Percentiles rank a stretch among this genome's conserved stretches.
phyloP scores from a whole-genome alignment of 257 asterid species.

The Paraleonurus japonicus region DNA sequence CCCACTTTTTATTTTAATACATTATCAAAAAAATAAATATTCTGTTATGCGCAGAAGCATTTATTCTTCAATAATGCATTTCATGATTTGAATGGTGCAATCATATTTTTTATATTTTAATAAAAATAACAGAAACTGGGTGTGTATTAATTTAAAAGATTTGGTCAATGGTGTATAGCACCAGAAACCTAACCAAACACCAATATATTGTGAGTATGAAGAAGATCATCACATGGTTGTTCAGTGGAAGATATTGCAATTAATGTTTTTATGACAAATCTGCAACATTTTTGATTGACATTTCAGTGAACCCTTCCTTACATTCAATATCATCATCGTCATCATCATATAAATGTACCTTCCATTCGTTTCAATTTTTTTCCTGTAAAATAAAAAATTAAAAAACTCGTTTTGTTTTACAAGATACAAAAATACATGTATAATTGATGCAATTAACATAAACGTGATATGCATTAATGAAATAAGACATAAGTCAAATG shows the following conservation, averaged over 20 bases:
- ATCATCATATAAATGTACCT: background rate
- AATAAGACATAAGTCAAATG: no score
- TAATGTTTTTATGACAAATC: conserved; percentile 23
- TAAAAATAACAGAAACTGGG: conserved; percentile 1
- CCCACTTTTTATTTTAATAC: background rate
- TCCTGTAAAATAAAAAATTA: no score
- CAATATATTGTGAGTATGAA: background rate
- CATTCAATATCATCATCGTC: background rate
- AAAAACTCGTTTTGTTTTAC: no score
- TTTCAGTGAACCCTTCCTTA: conserved; percentile 4
- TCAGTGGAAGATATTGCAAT: conserved; percentile 25
- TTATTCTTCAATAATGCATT: conserved; percentile 9
- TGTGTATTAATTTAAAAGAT: background rate
- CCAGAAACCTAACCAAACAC: conserved; percentile 14
- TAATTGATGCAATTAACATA: no score
- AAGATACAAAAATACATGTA: background rate
- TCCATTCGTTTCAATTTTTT: background rate
- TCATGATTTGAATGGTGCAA: background rate
- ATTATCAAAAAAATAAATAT: background rate
- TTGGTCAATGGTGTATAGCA: conserved; percentile 19
- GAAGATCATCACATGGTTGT: conserved; percentile 34
- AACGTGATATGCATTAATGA: no score
- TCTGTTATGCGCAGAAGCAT: background rate
- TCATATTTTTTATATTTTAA: background rate
- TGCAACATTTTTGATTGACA: conserved; percentile 14